Conservation (phyloP, 1,284 basidiomycete species). For the Trametes polyzona region DNA sequence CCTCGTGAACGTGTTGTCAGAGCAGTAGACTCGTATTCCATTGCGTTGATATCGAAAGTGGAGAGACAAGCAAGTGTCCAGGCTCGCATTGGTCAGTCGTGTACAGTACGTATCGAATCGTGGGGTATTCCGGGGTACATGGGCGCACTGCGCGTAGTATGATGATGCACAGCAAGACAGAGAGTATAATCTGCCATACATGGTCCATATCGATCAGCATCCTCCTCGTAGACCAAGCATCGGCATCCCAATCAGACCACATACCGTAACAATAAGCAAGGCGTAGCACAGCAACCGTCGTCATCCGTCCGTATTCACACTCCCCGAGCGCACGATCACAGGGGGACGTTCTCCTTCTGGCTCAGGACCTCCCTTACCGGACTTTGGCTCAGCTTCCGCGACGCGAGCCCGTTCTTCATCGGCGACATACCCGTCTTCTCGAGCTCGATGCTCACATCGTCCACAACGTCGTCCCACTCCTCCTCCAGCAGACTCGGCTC, state of each 20-base stretch:
- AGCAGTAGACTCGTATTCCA: no score
- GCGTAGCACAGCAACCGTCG: constrained; percentile 8
- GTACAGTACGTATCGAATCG: constrained; percentile 12
- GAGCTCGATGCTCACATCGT: constrained; percentile 58
- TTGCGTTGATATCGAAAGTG: no score
- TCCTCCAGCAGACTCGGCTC: constrained; percentile 66
- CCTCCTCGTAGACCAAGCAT: not conserved
- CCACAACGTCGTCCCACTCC: constrained; percentile 47
- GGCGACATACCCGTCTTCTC: constrained; percentile 25
- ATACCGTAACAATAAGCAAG: constrained; percentile 23
- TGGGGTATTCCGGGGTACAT: constrained; percentile 18
- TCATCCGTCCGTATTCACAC: not conserved
- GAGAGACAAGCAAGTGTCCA: constrained; percentile 1
- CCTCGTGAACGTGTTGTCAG: no score
- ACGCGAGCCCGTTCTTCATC: constrained; percentile 16
- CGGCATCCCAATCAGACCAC: not conserved
- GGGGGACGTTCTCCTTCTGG: constrained; percentile 38
- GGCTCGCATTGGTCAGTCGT: constrained; percentile 6
- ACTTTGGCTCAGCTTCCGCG: constrained; percentile 28
- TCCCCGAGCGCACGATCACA: constrained; percentile 1
- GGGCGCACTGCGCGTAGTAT: constrained; percentile 23
- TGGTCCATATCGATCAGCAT: not conserved
- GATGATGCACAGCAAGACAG: constrained; percentile 16
- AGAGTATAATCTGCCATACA: constrained; percentile 15
- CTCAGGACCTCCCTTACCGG: constrained; percentile 35